These are phyloP conservation scores for Puccinia brachypodii DNA, from an alignment of 1,284 basidiomycete species.

Conservation along the genomic window DNA sequence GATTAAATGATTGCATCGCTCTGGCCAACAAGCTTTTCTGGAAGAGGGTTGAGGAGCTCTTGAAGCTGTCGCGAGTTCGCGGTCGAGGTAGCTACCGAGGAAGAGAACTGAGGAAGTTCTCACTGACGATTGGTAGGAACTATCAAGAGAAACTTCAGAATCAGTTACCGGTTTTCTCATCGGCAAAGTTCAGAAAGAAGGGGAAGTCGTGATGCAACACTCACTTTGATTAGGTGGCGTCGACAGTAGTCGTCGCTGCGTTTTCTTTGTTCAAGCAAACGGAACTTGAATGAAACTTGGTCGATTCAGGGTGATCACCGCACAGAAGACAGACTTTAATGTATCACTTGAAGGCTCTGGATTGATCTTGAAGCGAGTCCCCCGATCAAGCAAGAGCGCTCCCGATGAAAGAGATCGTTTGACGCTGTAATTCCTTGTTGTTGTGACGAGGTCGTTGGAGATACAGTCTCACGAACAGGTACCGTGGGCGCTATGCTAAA, in stretches of 20 bases:
- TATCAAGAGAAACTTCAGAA: neutral
- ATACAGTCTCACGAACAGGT: neutral
- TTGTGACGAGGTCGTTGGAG: neutral
- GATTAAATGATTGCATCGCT: neutral
- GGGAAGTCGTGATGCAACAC: neutral
- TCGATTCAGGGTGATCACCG: neutral
- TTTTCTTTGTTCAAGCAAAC: neutral
- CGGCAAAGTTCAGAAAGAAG: neutral
- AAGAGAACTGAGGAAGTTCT: neutral
- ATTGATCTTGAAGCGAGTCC: neutral
- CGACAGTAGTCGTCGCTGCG: neutral
- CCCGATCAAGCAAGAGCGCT: neutral
- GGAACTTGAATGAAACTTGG: neutral
- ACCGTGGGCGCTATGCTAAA: neutral
- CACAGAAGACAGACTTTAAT: neutral
- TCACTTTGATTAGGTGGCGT: neutral
- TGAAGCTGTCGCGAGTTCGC: neutral
- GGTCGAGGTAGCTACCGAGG: neutral
- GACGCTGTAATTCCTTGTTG: neutral
- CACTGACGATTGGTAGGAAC: neutral
- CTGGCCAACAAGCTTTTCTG: neutral
- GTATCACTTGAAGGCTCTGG: neutral
- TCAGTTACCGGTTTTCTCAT: neutral
- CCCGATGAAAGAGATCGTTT: neutral
- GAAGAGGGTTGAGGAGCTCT: neutral